Conservation (phyloP, 2,329 filamentous ascomycete species). For the Diaporthe citrichinensis region DNA sequence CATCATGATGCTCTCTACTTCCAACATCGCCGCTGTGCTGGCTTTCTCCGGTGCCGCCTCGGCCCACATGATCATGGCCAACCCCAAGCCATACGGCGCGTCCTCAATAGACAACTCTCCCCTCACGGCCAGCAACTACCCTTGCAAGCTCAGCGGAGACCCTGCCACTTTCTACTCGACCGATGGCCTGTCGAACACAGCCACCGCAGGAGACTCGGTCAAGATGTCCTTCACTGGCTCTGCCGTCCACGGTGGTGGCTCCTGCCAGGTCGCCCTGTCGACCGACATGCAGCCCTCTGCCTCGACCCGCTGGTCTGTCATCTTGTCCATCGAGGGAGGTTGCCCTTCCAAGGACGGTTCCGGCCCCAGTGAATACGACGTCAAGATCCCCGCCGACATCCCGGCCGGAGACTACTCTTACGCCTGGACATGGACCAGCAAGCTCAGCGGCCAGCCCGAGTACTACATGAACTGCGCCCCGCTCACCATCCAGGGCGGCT, state of each 20-base stretch:
- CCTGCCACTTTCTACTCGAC: conserved; percentile 63
- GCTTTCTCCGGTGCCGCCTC: conserved; percentile 36
- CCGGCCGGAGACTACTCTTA: conserved; percentile 74
- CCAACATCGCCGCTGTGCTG: conserved; percentile 40
- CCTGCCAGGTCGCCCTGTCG: conserved; percentile 82
- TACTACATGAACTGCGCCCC: conserved; percentile 91
- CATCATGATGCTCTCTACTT: conserved; percentile 36
- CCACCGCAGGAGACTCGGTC: conserved; percentile 73
- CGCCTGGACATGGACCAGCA: conserved; percentile 85
- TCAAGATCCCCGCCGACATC: conserved; percentile 75
- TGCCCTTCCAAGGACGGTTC: conserved; percentile 59
- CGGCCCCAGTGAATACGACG: conserved; percentile 68
- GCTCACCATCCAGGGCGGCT: conserved; percentile 67
- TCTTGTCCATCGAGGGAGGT: conserved; percentile 69
- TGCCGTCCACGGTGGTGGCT: conserved; percentile 77
- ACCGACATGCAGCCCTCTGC: conserved; percentile 78
- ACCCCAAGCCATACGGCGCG: conserved; percentile 37
- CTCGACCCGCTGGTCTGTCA: conserved; percentile 79
- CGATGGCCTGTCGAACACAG: conserved; percentile 70
- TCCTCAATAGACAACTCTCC: conserved; percentile 74
- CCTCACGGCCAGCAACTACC: conserved; percentile 77
- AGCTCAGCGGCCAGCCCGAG: conserved; percentile 79
- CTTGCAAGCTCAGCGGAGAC: conserved; percentile 76
- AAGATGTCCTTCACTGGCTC: conserved; percentile 75
- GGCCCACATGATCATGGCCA: conserved; percentile 41